Evolutionary conservation across 805 yeast genomes (phyloP), one percentile per base, ranked within the genome.

Genomic region (Barnettozyma populi): DNA sequence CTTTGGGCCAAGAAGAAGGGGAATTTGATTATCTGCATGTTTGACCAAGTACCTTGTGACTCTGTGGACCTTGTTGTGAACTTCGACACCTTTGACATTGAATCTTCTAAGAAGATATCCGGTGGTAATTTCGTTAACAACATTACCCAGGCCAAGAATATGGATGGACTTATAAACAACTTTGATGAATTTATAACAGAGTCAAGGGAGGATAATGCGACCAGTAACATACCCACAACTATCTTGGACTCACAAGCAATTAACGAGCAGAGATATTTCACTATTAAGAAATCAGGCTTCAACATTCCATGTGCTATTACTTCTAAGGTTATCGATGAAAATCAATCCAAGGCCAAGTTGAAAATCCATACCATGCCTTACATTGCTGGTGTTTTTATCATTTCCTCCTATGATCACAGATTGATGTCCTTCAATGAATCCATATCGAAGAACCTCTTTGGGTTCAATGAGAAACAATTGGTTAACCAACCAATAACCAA

Each of bases 1-100:
- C 65, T 90, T 47, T 92, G 97, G 97, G 95, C 94, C 0, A 90
- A 90, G 57, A 71, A 80, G 49, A 80, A 82, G 54, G 83, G 82
- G 4, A 78, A 78, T 39, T 65, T 86, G 47, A 74, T 90, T 45
- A 84, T 89, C 43, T 82, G 94, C 69, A 88, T 88, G 70, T 83
- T 90, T 60, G 96, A 90, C 59, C 94, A 88, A 60, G 88, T 90
- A 25, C 86, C 81, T 2, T 79, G 84, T 59, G 81, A 76, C 57
- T 80, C 84, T n/a, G 71, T 80, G 47, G 87, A 83, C 58, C 64
- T 82, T 9, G 63, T 72, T 10, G 65, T 81, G 21, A 70, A 69
- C 37, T 49, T 51, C 45, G 36, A 41, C 11, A 35, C 45, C 4
- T 31, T 42, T 24, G 34, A 38, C n/a, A 53, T 60, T 43, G 55